Base-by-base conservation (phyloP, 2,329 filamentous ascomycete species). In the Thelonectria rubi region DNA sequence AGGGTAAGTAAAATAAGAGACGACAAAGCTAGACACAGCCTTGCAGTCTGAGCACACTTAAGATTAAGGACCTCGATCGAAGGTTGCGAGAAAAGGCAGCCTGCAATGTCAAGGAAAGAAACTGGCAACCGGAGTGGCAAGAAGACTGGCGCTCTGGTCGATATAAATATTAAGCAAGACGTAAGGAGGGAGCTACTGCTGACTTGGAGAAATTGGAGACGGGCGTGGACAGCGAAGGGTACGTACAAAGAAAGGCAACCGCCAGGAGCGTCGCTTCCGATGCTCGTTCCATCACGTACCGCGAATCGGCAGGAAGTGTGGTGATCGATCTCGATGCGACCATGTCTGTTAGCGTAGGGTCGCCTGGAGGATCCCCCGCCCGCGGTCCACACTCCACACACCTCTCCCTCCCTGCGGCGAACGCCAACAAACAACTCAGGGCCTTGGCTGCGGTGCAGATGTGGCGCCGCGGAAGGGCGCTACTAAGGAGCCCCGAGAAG, bases 291-390 rank as follows among this genome's bases (percentile, higher is more conserved):
- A 73, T 72, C 67, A 49, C 63, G 55, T 53, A 32, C 58, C 50
- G 53, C 65, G 64, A 68, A 72, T 72, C 68, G 69, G 66, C 63
- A 59, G 57, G 67, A 65, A 55, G 58, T 67, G 68, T 65, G 71
- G 64, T 63, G 71, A 73, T 73, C 71, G 71, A 73, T 73, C 71
- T 73, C 69, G 71, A 73, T 73, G 70, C 39, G 49, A 37, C 65
- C 55, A 55, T 53, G 60, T 20, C 39, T 63, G 67, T 68, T 73
- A 72, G 69, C 64, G 68, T 57, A 54, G 50, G 64, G 52, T 58
- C 18, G 54, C 58, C 32, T 66, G 62, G 62, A 65, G 61, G 56
- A 55, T 64, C 67, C 64, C 48, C 43, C 34, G 45, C 37, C 58
- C 43, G 55, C 57, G 62, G 55, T 40, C 39, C 34, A 42, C n/a